Base-by-base conservation (phyloP, 768 basidiomycete species). In the Russula abietina region DNA sequence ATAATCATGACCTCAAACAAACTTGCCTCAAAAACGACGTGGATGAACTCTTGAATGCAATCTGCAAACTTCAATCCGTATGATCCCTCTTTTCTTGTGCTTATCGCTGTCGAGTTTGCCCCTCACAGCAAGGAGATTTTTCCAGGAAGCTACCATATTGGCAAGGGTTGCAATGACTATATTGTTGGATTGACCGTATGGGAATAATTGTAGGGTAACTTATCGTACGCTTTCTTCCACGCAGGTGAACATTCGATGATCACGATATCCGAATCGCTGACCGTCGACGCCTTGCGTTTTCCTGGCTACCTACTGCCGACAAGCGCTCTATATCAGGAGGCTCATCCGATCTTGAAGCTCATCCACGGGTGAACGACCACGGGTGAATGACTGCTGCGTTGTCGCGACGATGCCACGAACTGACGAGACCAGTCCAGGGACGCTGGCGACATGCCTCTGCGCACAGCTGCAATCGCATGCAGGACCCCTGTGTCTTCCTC, bases 281-380 rank as follows among this genome's bases (percentile, higher is more conserved):
- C 68, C 7, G 72, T 65, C 26, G 73, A 68, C 4, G 77, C 75
- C 71, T 83, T 87, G 24, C 88, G 78, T 71, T 89, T 90, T 14
- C 62, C 55, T 26, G 48, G 52, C 56, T 52, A 53, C 19, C 45
- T 66, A 19, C 58, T 67, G 62, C 55, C 53, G 66, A 59, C 22
- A 67, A 65, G 12, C 68, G 65, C 75, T 81, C 68, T 76, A 80
- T 63, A 72, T 78, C 55, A 80, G 82, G 65, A 69, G 73, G 67
- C 73, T 73, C 72, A 14, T 69, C 65, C 5, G 66, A 59, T 14
- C 69, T 71, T n/a, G 72, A 65, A 32, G 62, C 71, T 28, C 79
- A 66, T 72, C 75, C 57, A 73, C 69, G 64, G 73, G 70, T 50
- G 74, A 62, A 43, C 3, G 64, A 59, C 24, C n/a, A n/a, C n/a